A percentile compares a stretch with the other conserved stretches of the same genome.
phyloP scores from a whole-genome alignment of 768 basidiomycete species.

The Lanmaoa rubissima region DNA sequence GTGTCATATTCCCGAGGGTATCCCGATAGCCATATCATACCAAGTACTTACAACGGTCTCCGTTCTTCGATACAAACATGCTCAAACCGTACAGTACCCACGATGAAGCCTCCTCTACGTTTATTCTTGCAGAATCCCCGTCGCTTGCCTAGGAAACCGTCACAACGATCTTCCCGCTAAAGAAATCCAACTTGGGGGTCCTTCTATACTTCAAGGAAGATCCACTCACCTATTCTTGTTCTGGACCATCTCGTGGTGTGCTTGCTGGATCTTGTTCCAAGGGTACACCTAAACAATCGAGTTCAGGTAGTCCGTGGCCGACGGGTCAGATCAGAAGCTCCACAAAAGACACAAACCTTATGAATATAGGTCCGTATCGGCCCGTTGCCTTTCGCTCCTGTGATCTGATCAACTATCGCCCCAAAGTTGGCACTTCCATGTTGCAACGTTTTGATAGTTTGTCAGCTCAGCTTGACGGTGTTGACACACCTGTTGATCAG shows the following conservation, averaged over 20 bases:
- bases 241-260: constrained; percentile 81
- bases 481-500: constrained; percentile 54
- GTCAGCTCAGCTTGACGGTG: neutral
- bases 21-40: neutral
- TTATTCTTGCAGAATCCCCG: constrained; percentile 9
- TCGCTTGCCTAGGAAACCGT: constrained; percentile 21
- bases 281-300: constrained; percentile 58
- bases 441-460: neutral
- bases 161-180: constrained; percentile 34
- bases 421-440: constrained; percentile 45
- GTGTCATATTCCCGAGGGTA: neutral
- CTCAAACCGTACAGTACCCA: neutral
- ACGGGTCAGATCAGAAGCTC: constrained; percentile 14
- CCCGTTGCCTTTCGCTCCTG: constrained; percentile 53
- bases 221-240: constrained; percentile 52
- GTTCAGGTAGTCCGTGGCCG: constrained; percentile 6
- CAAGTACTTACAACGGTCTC: neutral
- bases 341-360: constrained; percentile 46
- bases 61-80: constrained; percentile 5
- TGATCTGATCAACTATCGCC: constrained; percentile 57
- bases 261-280: constrained; percentile 76
- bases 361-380: constrained; percentile 74
- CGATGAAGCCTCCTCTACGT: neutral
- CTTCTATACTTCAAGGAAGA: neutral
- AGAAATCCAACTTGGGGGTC: neutral